Evolutionary conservation across 768 basidiomycete species (phyloP), one percentile per base, ranked within the genome.

Genomic region (Leucosporidium yakuticum): DNA sequence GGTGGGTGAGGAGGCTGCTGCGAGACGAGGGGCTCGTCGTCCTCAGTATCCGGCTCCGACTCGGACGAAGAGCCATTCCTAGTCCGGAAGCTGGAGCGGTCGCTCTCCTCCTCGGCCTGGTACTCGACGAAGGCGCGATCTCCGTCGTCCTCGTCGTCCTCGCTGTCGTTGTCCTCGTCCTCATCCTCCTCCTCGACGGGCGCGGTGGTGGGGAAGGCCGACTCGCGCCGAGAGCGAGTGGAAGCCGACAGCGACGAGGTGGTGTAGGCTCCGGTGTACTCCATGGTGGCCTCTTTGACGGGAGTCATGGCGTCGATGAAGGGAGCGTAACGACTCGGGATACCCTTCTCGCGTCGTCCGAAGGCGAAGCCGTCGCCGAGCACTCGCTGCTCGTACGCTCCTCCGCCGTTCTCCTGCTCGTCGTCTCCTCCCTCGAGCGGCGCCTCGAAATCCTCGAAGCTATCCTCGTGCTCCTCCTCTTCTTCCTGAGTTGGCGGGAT

Each of bases 251-350:
- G 62, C 7, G 11, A 27, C 27, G 44, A 53, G 2, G 34, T 58
- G 32, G 62, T 51, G 44, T 47, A 59, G 57, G 59, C 59, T 62
- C 49, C 44, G 7, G 88, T 84, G 77, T 82, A 94, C 78, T 98
- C 96, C 74, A 85, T 85, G 15, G 96, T 98, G 51, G 94, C 83
- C 79, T 99, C 96, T 19, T 91, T 91, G 78, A 98, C 97, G 4
- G 96, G 95, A 14, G 95, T 98, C 92, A 99, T 93, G 64, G 94
- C 87, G 76, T 89, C 87, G 79, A 97, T 89, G 66, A 84, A 66
- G 25, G 65, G 64, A 11, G 74, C 69, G 62, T 70, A 76, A 0
- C 73, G 69, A 44, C 50, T 69, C 29, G 62, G 63, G 12, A 67
- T 48, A 0, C 72, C 74, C n/a, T 55, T 62, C n/a, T 39, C 50